phyloP scores from a whole-genome alignment of 768 basidiomycete species.

The Boletus edulis region DNA sequence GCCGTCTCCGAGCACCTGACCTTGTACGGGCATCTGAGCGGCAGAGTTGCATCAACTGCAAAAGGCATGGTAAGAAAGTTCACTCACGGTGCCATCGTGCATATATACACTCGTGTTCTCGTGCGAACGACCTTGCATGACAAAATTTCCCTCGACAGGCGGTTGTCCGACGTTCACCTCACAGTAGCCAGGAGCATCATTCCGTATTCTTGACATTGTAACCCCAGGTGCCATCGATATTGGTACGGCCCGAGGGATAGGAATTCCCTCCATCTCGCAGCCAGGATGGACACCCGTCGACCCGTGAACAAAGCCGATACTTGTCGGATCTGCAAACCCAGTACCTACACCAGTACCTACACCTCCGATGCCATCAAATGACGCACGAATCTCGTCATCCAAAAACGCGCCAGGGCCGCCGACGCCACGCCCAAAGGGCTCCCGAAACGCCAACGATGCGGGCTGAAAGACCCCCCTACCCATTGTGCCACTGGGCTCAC shows the following conservation, averaged over 20 bases:
- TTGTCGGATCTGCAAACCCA: not conserved
- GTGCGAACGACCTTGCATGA: not conserved
- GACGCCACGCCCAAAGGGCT: not conserved
- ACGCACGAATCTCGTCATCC: constrained; percentile 23
- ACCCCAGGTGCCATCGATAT: not conserved
- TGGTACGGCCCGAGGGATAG: constrained; percentile 5
- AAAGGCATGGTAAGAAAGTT: not conserved
- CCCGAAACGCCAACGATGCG: not conserved
- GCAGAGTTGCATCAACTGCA: not conserved
- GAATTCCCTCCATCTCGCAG: constrained; percentile 1
- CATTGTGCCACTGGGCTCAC: not conserved
- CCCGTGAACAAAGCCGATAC: not conserved
- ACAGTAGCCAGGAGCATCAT: not conserved
- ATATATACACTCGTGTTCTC: not conserved
- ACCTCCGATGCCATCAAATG: constrained; percentile 4
- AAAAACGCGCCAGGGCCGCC: constrained; percentile 8
- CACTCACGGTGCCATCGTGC: constrained; percentile 8
- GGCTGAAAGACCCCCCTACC: not conserved
- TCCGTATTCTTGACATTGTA: not conserved
- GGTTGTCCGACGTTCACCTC: constrained; percentile 1
- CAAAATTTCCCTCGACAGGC: not conserved
- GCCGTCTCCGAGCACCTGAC: not conserved
- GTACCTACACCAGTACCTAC: not conserved
- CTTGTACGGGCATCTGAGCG: constrained; percentile 2
- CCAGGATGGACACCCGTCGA: not conserved